Conservation (phyloP, 257 asterid genomes). For the Scutellaria barbata region DNA sequence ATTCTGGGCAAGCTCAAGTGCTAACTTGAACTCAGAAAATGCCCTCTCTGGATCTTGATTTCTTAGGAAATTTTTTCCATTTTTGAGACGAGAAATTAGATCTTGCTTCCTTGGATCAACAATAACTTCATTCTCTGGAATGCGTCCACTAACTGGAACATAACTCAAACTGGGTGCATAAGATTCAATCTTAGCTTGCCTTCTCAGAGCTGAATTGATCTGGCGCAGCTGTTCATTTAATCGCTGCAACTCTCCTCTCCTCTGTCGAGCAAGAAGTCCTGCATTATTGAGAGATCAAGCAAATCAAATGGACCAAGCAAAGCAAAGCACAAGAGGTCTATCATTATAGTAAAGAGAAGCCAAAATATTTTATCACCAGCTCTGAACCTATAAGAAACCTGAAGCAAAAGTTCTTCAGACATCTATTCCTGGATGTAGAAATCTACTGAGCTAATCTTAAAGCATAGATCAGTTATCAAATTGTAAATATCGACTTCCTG, state of each 20-base stretch:
- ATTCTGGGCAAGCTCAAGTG: slow-evolving; percentile 83
- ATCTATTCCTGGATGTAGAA: neutral
- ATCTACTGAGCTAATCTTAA: neutral
- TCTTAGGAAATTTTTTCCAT: slow-evolving; percentile 81
- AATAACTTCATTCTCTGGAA: slow-evolving; percentile 81
- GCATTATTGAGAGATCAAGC: slow-evolving; percentile 18
- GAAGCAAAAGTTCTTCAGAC: neutral
- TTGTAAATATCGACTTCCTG: neutral
- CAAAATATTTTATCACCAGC: neutral
- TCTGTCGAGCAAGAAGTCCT: slow-evolving; percentile 96
- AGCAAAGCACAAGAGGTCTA: neutral
- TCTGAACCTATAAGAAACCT: neutral
- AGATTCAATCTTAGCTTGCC: slow-evolving; percentile 98
- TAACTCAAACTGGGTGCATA: slow-evolving; percentile 96
- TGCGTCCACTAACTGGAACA: slow-evolving; percentile 80
- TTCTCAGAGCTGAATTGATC: slow-evolving; percentile 84
- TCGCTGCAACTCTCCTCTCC: slow-evolving; percentile 82
- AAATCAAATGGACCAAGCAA: slow-evolving; percentile 8
- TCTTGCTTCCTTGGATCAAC: slow-evolving; percentile 87
- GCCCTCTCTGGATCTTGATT: slow-evolving; percentile 90
- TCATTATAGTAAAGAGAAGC: neutral
- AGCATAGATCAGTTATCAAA: neutral
- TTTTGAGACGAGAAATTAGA: slow-evolving; percentile 69
- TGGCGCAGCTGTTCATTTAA: slow-evolving; percentile 96
- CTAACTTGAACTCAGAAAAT: slow-evolving; percentile 75